Base-by-base conservation (phyloP, 345 rosid species). In the Eucalyptus polyanthemos region DNA sequence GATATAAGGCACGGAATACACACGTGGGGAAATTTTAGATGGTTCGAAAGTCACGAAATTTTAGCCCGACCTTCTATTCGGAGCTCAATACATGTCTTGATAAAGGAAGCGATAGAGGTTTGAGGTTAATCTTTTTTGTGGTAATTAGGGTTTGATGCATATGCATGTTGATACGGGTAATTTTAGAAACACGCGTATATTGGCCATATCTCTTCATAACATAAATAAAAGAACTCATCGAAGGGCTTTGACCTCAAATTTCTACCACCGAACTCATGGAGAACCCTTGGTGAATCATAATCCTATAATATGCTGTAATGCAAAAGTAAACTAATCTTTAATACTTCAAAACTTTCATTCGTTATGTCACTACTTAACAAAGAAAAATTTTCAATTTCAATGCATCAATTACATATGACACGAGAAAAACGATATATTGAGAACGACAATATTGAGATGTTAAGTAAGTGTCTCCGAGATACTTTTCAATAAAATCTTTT, bases 371-470 rank as follows among this genome's bases (percentile, higher is more conserved):
- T 21, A 10, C 1, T 37, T 37, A 11, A 40, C 13, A 11, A 40
- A 17, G 14, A 76, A 37, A 76, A 6, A 1, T 6, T 72, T 37
- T 76, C 14, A 11, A 37, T 76, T 76, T 11, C 5, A 76, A 11
- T 34, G 44, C 25, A 69, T 22, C 4, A 6, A 76, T 40, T 6
- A 76, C 83, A 76, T 8, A 6, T 34, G 3, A 76, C 22, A 37
- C 2, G 9, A 72, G 45, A 37, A 72, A 37, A 3, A 31, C 2
- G 5, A 1, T 3, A 13, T 6, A 4, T 76, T 1, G 1, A 21
- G 21, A 76, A 19, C 0, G 5, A 76, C 2, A 37, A 10, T 5
- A 37, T 3, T 21, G 14, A 76, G 14, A 76, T 76, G 27, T 37
- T 11, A 19, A 76, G 21, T 5, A 6, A n/a, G 37, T 65, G 6